Evolutionary conservation across 139 green algal species (phyloP).

Genomic region (Chlorella sp.): DNA sequence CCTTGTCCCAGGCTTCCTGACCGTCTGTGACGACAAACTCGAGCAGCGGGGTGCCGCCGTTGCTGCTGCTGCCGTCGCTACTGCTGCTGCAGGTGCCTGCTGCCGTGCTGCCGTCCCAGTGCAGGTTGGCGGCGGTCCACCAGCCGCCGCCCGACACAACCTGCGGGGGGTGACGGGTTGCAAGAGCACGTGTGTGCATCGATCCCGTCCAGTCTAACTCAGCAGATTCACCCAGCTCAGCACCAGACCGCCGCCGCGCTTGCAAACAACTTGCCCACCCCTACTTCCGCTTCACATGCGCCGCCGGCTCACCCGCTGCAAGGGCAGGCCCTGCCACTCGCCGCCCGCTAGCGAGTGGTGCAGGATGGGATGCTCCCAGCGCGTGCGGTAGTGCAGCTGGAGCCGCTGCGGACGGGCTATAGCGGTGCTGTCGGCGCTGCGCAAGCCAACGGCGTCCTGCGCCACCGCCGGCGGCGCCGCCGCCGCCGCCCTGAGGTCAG

Average conservation of each 20-base stretch:
- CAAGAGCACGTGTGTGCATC: not conserved
- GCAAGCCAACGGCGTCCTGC: too few relatives aligned
- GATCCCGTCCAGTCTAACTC: not conserved
- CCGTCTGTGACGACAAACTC: slow-evolving; percentile 74
- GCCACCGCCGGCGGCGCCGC: too few relatives aligned
- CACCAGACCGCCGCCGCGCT: not conserved
- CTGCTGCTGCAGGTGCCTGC: not conserved
- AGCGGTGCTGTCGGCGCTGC: too few relatives aligned
- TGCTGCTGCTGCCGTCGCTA: not conserved
- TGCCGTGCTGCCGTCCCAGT: not conserved
- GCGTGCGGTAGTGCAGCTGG: slow-evolving; percentile 50
- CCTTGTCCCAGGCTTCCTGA: slow-evolving; percentile 66
- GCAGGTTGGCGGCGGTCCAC: slow-evolving; percentile 47
- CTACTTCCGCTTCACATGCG: not conserved
- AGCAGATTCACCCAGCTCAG: not conserved
- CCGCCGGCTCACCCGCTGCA: slow-evolving; percentile 36
- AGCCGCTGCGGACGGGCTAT: not conserved
- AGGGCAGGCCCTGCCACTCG: slow-evolving; percentile 44
- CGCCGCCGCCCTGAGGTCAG: too few relatives aligned
- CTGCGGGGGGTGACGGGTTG: slow-evolving; percentile 6
- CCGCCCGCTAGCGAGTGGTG: slow-evolving; percentile 56
- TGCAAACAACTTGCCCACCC: not conserved
- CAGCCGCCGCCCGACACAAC: slow-evolving; percentile 33
- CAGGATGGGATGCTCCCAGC: slow-evolving; percentile 51
- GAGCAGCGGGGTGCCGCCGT: slow-evolving; percentile 36